A percentile compares a stretch with the other conserved stretches of the same genome.
phyloP scores from a whole-genome alignment of 495 filamentous ascomycete genomes.

The Xylaria telfairii region DNA sequence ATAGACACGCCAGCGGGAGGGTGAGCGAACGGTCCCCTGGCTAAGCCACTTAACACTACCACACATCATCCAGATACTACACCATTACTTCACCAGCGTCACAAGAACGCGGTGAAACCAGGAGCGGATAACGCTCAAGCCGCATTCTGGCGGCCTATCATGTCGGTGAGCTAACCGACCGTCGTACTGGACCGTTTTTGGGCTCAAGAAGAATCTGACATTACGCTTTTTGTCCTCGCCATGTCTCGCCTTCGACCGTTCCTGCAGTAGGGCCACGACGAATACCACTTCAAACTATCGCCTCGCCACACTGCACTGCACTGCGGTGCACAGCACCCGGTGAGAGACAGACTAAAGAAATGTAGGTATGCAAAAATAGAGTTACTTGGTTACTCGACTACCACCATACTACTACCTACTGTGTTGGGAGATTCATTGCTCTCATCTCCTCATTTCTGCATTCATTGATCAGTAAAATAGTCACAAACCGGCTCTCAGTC shows the following conservation, averaged over 20 bases:
- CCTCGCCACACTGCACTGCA: conserved; percentile 12
- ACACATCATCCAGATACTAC: background rate
- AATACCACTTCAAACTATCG: conserved; percentile 17
- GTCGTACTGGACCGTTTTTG: conserved; percentile 14
- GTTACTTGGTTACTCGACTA: background rate
- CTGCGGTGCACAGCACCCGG: background rate
- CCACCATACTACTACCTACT: conserved; percentile 7
- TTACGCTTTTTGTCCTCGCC: background rate
- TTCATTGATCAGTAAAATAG: conserved; percentile 12
- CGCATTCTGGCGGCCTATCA: conserved; percentile 20
- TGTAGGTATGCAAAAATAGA: conserved; percentile 20
- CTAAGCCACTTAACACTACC: conserved; percentile 1
- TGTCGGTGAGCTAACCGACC: conserved; percentile 21
- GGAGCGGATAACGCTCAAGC: conserved; percentile 20
- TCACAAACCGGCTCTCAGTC: background rate
- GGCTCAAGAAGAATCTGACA: conserved; percentile 15
- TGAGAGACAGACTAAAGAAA: conserved; percentile 1
- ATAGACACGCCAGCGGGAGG: conserved; percentile 9
- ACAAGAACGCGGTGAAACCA: conserved; percentile 18
- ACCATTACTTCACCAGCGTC: conserved; percentile 15
- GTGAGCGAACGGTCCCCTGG: background rate
- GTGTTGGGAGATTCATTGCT: conserved; percentile 1
- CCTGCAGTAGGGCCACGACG: conserved; percentile 27
- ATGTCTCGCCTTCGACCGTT: conserved; percentile 23
- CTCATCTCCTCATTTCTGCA: conserved; percentile 14